phyloP scores from a whole-genome alignment of 139 green algal species.

The Diplosphaera chodatii region DNA sequence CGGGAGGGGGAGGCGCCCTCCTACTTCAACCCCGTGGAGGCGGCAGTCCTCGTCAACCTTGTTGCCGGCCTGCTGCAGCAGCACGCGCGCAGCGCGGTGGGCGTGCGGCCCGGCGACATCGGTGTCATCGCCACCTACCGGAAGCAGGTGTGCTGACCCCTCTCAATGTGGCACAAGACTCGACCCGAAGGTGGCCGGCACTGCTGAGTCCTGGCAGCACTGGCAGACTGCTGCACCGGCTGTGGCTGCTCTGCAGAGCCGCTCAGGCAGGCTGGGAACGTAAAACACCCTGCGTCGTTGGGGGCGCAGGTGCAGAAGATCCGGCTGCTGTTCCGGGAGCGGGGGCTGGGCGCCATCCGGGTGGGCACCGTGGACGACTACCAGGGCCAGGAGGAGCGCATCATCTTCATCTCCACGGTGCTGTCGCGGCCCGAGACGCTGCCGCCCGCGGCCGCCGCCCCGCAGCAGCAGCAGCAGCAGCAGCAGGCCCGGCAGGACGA shows the following conservation, averaged over 20 bases:
- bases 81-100: not conserved
- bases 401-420: slow-evolving; percentile 83
- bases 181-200: no score
- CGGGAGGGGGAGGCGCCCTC: slow-evolving; percentile 52
- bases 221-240: no score
- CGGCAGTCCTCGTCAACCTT: slow-evolving; percentile 37
- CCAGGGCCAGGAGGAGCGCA: slow-evolving; percentile 67
- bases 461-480: not conserved
- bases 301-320: slow-evolving; percentile 60
- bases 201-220: no score
- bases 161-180: no score
- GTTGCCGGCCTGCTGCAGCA: slow-evolving; percentile 32
- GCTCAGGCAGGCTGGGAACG: no score
- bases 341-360: slow-evolving; percentile 49
- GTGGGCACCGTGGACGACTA: slow-evolving; percentile 81
- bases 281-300: not conserved
- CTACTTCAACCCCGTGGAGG: slow-evolving; percentile 69
- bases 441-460: slow-evolving; percentile 1
- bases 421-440: slow-evolving; percentile 35
- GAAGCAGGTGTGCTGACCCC: slow-evolving; percentile 46
- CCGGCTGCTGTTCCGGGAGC: slow-evolving; percentile 59
- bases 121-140: slow-evolving; percentile 64
- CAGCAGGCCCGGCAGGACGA: slow-evolving; percentile 4
- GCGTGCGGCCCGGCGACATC: slow-evolving; percentile 43
- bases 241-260: no score